These are phyloP conservation scores for Pseudogymnoascus verrucosus DNA, from an alignment of 2,329 filamentous ascomycete species.

Conservation along the genomic window DNA sequence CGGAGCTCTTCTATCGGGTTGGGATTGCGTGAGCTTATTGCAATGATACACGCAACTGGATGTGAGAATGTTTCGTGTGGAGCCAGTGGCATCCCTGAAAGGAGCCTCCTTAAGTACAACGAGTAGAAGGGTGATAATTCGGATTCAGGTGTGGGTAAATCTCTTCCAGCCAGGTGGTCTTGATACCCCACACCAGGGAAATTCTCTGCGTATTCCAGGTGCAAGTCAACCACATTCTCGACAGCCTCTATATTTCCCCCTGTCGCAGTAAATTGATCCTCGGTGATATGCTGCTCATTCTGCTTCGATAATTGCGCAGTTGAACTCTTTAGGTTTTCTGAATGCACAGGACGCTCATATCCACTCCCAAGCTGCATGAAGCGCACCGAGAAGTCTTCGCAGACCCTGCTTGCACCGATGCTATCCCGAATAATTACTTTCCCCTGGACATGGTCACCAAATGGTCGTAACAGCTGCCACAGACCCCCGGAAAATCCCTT, in stretches of 20 bases:
- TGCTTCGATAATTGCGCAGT: not conserved
- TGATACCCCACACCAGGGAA: constrained; percentile 23
- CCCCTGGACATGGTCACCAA: constrained; percentile 79
- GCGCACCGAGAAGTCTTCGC: constrained; percentile 84
- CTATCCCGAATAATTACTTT: constrained; percentile 90
- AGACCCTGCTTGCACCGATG: constrained; percentile 70
- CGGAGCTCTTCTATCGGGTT: constrained; percentile 81
- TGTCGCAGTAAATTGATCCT: constrained; percentile 13
- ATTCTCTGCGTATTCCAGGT: constrained; percentile 67
- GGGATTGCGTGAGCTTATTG: constrained; percentile 81
- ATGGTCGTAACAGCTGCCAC: constrained; percentile 79
- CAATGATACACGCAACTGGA: constrained; percentile 88
- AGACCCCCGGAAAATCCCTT: constrained; percentile 82
- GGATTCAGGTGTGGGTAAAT: not conserved
- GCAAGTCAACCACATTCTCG: constrained; percentile 71
- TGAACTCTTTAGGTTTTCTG: not conserved
- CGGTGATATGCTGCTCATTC: constrained; percentile 13
- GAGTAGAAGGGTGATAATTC: constrained; percentile 71
- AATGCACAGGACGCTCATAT: constrained; percentile 37
- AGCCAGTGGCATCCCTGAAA: constrained; percentile 70
- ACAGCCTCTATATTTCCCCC: constrained; percentile 57
- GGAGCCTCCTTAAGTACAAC: constrained; percentile 71
- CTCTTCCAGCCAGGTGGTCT: constrained; percentile 28
- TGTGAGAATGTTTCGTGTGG: constrained; percentile 92
- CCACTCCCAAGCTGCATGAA: constrained; percentile 66